Conservation (phyloP, 306 rosid species). For the Astragalus glycyphyllos region DNA sequence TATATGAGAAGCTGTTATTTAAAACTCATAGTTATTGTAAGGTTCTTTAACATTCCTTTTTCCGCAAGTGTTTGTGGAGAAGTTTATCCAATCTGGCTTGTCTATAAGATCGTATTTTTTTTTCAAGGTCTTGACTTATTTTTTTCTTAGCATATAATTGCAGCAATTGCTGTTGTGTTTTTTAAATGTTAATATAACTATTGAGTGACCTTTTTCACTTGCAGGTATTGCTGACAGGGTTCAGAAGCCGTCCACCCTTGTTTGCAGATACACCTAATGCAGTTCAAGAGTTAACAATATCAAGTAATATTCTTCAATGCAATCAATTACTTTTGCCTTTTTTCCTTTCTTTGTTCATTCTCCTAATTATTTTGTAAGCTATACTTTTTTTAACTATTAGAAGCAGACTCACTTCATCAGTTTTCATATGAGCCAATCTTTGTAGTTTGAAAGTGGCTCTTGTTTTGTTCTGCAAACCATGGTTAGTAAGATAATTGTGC, state of each 20-base stretch:
- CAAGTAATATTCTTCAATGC: slow-evolving; percentile 65
- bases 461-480: too few relatives aligned
- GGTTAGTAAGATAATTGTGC: background rate
- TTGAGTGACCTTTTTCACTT: slow-evolving; percentile 22
- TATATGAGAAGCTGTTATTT: too few relatives aligned
- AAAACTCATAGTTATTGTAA: too few relatives aligned
- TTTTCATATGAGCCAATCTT: too few relatives aligned
- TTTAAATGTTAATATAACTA: background rate
- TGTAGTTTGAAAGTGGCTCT: too few relatives aligned
- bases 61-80: too few relatives aligned
- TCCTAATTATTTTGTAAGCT: background rate
- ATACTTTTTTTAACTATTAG: background rate
- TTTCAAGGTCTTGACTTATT: slow-evolving; percentile 7
- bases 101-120: background rate
- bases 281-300: slow-evolving; percentile 70
- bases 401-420: slow-evolving; percentile 10
- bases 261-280: slow-evolving; percentile 80
- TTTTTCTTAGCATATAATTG: background rate
- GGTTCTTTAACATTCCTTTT: too few relatives aligned
- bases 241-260: slow-evolving; percentile 94
- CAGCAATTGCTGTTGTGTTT: background rate
- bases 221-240: slow-evolving; percentile 78
- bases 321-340: background rate
- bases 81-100: background rate
- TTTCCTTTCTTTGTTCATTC: background rate